Evolutionary conservation across 257 asterid species (phyloP).

Genomic region (Capsicum baccatum): DNA sequence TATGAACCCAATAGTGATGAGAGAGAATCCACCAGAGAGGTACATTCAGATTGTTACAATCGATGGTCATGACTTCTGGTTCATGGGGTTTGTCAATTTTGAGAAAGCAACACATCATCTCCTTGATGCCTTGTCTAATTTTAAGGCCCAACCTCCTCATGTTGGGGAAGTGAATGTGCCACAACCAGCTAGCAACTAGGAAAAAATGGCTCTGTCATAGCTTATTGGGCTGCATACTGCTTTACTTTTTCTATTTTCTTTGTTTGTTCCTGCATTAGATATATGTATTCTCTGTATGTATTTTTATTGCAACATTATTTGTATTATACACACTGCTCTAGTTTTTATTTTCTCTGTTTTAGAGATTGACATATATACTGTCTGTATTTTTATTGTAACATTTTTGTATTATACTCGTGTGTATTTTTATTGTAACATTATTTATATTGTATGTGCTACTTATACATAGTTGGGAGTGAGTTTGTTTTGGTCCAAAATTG

Average conservation of each 20-base stretch:
- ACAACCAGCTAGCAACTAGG: conserved; percentile 25
- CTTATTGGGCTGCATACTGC: neutral
- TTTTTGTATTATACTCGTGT: neutral
- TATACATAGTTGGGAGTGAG: neutral
- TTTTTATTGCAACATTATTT: too few relatives aligned
- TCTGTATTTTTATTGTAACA: too few relatives aligned
- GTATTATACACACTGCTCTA: neutral
- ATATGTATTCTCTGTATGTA: too few relatives aligned
- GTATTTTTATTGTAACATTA: too few relatives aligned
- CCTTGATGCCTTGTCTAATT: conserved; percentile 55
- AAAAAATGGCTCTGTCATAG: neutral
- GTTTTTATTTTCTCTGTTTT: too few relatives aligned
- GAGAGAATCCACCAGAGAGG: conserved; percentile 62
- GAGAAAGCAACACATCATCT: conserved; percentile 76
- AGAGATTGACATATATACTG: too few relatives aligned
- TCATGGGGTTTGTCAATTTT: conserved; percentile 79
- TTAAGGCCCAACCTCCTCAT: conserved; percentile 27
- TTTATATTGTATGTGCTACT: neutral
- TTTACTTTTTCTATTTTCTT: too few relatives aligned
- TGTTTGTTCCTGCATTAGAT: neutral
- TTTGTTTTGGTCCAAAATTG: neutral
- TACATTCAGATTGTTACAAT: conserved; percentile 60
- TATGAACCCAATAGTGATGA: conserved; percentile 64
- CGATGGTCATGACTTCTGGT: conserved; percentile 86
- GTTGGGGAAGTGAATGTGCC: neutral